Percentiles rank a stretch among this genome's conserved stretches.
phyloP scores from a whole-genome alignment of 2,329 filamentous ascomycete species.

The Corynespora cassiicola region DNA sequence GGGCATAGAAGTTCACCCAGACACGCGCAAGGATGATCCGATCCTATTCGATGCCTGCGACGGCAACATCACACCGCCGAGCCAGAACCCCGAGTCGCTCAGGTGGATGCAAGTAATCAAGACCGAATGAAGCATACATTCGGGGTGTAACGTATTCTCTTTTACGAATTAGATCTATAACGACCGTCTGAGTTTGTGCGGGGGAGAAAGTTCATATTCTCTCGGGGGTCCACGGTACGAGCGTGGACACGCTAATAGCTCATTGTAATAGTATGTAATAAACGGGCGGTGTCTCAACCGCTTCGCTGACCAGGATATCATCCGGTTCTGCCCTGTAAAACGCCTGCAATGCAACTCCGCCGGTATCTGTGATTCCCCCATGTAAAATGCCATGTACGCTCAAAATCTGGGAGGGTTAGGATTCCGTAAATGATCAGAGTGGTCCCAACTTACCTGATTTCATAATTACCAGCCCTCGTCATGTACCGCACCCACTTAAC shows the following conservation, averaged over 20 bases:
- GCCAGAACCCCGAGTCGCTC: conserved; percentile 43
- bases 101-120: no score
- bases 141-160: no score
- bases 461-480: conserved; percentile 96
- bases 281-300: no score
- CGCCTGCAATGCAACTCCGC: conserved; percentile 31
- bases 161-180: no score
- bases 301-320: no score
- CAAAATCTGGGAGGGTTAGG: conserved; percentile 7
- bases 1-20: conserved; percentile 52
- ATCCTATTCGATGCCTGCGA: conserved; percentile 49
- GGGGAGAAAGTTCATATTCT: no score
- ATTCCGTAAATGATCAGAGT: not conserved
- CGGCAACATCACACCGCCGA: conserved; percentile 38
- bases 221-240: no score
- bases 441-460: conserved; percentile 74
- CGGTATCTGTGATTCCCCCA: not conserved
- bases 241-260: no score
- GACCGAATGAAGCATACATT: no score
- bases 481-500: conserved; percentile 99
- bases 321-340: no score
- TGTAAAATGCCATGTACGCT: not conserved
- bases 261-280: no score
- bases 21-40: conserved; percentile 51
- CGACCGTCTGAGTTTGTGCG: no score